Evolutionary conservation across 2,329 filamentous ascomycete species (phyloP).

Genomic region (Aspergillus amoenus): DNA sequence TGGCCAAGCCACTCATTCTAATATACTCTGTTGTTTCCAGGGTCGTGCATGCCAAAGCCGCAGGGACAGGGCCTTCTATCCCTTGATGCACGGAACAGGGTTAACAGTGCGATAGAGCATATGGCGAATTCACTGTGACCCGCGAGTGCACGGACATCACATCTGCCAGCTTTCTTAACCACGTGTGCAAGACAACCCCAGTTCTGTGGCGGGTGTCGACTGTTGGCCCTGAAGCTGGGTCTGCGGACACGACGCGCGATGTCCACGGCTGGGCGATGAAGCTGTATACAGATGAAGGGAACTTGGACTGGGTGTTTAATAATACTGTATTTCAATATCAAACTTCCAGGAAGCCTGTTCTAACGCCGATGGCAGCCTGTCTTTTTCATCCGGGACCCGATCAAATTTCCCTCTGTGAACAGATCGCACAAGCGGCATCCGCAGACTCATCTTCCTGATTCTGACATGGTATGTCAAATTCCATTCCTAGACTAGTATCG

Average conservation of each 20-base stretch:
- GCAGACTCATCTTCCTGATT: background rate
- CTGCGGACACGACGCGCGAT: conserved; percentile 50
- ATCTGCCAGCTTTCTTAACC: conserved; percentile 54
- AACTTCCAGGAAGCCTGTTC: background rate
- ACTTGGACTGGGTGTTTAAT: conserved; percentile 30
- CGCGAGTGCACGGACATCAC: conserved; percentile 59
- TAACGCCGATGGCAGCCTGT: conserved; percentile 48
- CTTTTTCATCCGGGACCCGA: conserved; percentile 67
- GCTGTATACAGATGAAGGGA: conserved; percentile 54
- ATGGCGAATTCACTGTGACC: conserved; percentile 61
- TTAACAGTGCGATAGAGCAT: conserved; percentile 34
- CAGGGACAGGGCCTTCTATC: conserved; percentile 30
- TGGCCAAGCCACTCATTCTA: too few relatives aligned
- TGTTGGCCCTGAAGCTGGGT: conserved; percentile 18
- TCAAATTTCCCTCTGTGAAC: conserved; percentile 61
- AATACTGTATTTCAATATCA: conserved; percentile 15
- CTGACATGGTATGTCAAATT: too few relatives aligned
- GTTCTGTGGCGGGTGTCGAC: conserved; percentile 43
- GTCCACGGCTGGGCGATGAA: conserved; percentile 53
- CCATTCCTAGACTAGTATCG: too few relatives aligned
- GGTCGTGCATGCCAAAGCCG: conserved; percentile 62
- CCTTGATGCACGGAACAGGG: background rate
- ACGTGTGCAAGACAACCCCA: conserved; percentile 55
- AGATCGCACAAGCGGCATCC: background rate
- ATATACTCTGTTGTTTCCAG: conserved; percentile 10